Conservation (phyloP, 169 alveolate species). For the Eimeria maxima region DNA sequence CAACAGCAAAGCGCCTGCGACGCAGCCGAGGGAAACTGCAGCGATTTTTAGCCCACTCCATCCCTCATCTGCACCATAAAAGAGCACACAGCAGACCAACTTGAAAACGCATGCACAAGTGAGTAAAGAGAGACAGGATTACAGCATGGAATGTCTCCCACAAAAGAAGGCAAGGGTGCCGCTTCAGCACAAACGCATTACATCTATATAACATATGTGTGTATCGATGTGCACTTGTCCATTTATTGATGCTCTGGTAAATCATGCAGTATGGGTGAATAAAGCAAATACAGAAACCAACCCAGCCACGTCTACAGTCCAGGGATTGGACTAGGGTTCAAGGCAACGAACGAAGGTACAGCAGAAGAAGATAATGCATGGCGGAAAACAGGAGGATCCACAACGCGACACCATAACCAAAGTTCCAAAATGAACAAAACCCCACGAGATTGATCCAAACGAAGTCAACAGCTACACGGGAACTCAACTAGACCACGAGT, state of each 20-base stretch:
- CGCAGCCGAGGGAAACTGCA: constrained; percentile 2
- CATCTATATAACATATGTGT: neutral
- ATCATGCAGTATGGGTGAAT: neutral
- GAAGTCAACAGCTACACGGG: neutral
- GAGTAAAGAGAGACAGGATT: neutral
- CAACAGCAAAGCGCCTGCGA: neutral
- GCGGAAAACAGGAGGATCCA: neutral
- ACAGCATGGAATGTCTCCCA: neutral
- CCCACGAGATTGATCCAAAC: neutral
- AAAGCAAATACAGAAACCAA: neutral
- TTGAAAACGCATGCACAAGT: neutral
- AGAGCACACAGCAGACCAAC: neutral
- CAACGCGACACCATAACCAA: neutral
- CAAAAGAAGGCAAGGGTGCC: neutral
- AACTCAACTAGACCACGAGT: no score
- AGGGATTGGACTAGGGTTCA: neutral
- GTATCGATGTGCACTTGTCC: neutral
- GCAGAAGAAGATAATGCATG: neutral
- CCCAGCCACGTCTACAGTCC: neutral
- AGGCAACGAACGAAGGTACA: neutral
- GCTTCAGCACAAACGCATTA: neutral
- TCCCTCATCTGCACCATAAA: neutral
- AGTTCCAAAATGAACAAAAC: neutral
- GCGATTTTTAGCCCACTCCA: constrained; percentile 12
- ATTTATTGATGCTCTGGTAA: neutral